phyloP scores from a whole-genome alignment of 1,284 basidiomycete species.

The Sparassis latifolia region DNA sequence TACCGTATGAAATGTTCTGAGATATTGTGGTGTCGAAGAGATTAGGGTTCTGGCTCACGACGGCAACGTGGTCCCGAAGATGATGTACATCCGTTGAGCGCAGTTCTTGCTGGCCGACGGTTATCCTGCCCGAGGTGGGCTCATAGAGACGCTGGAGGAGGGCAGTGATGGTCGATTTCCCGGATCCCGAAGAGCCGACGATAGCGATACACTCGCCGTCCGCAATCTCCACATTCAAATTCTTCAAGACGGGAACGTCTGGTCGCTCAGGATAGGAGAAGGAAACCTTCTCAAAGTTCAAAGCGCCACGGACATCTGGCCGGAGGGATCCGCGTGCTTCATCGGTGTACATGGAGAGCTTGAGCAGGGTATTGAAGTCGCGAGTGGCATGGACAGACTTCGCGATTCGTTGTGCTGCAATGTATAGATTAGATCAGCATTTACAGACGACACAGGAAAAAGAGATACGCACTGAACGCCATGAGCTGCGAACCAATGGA shows the following conservation, averaged over 20 bases:
- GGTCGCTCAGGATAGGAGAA: conserved; percentile 85
- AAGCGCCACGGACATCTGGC: conserved; percentile 59
- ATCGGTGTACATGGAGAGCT: conserved; percentile 51
- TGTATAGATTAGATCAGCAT: conserved; percentile 9
- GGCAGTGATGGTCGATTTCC: conserved; percentile 82
- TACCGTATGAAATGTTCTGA: conserved; percentile 87
- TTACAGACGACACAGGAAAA: conserved; percentile 1
- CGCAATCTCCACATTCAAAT: conserved; percentile 57
- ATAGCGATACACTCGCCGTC: conserved; percentile 82
- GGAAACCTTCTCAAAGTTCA: conserved; percentile 65
- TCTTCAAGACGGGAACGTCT: conserved; percentile 62
- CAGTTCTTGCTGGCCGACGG: conserved; percentile 49
- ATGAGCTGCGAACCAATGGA: conserved; percentile 88
- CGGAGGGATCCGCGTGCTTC: conserved; percentile 65
- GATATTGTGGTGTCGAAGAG: conserved; percentile 82
- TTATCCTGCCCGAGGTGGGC: conserved; percentile 59
- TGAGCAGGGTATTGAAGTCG: conserved; percentile 69
- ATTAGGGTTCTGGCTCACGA: conserved; percentile 82
- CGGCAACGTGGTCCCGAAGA: conserved; percentile 77
- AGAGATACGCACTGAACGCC: conserved; percentile 67
- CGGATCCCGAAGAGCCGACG: conserved; percentile 83
- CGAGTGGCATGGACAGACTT: conserved; percentile 76
- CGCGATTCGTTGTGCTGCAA: conserved; percentile 68
- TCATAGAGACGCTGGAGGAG: conserved; percentile 86
- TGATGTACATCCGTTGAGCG: conserved; percentile 56